Conservation (phyloP, 1,284 basidiomycete genomes). For the Microbotryomycetes sp. region DNA sequence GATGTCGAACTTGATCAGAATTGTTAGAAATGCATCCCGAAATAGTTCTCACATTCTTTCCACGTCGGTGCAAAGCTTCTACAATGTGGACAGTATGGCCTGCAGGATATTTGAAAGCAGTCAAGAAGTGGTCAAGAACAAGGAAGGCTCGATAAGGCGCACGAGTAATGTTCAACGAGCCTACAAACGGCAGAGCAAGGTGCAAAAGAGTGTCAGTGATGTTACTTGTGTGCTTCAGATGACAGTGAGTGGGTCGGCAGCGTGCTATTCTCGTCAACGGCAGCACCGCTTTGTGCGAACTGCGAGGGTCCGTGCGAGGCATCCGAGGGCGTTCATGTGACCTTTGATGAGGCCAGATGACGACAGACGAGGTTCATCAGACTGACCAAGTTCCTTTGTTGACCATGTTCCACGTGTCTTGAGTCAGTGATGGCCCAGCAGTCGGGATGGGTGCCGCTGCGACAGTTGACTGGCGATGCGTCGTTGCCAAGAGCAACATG, state of each 20-base stretch:
- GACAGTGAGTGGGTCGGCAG: no score
- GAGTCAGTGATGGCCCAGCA: constrained; percentile 10
- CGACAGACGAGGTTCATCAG: no score
- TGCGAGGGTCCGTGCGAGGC: no score
- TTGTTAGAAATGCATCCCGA: no score
- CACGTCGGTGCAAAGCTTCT: constrained; percentile 73
- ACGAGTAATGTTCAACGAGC: constrained; percentile 37
- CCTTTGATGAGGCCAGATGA: no score
- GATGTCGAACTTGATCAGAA: no score
- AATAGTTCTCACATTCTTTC: constrained; percentile 40
- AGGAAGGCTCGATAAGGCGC: neutral
- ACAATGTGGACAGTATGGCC: constrained; percentile 75
- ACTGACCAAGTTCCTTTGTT: constrained; percentile 16
- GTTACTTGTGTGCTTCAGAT: no score
- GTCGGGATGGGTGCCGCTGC: constrained; percentile 13
- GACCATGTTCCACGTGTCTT: constrained; percentile 12
- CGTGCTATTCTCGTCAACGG: no score
- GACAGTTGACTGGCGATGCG: no score
- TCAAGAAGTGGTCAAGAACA: neutral
- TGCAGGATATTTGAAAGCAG: constrained; percentile 37
- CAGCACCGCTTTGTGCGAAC: no score
- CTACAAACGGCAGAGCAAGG: constrained; percentile 14
- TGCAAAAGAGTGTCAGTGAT: neutral
- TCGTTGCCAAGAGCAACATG: no score
- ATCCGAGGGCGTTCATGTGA: no score